Base-by-base conservation (phyloP, 805 yeast genomes). In the Yarrowia deformans region DNA sequence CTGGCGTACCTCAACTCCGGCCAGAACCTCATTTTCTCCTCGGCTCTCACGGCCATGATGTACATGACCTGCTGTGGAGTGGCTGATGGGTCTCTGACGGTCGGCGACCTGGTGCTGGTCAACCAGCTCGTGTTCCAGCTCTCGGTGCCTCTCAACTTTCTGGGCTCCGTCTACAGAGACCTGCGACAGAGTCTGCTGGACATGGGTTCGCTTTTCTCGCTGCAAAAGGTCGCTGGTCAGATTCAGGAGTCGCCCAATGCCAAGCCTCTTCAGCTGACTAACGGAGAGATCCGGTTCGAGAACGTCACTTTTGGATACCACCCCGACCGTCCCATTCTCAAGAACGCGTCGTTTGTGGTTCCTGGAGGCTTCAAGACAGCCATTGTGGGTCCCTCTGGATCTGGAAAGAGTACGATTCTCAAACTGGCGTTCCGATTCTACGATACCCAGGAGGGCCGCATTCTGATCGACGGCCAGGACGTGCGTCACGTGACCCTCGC, bases 51-150 rank as follows among this genome's bases (percentile, higher is more conserved):
- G 1, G 90, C 88, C 1, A 95, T 95, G 96, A 95, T 95, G 99
- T 95, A 91, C 78, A 89, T 95, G 97, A 98, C 97, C 16, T 91
- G 97, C 74, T 87, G 88, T 69, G 98, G 98, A 35, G 95, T 95
- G n/a, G 87, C 92, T 14, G 79, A 85, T 2, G 97, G 97, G 0
- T 78, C 86, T 0, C 81, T 95, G 69, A 89, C 96, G 0, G 98
- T 95, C 23, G 99, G 99, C 73, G 99, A 95, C 77, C 82, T 95
- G 75, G 98, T 95, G 23, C 82, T 95, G 70, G 94, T 95, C 72
- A 95, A 95, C 79, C 99, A 95, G 80, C 84, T 95, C 69, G 98
- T 95, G 16, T 95, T 95, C 83, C 99, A 95, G 81, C 84, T 95
- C 54, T 90, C 97, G 46, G 97, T 95, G 14, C 99, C 99, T 1